These are phyloP conservation scores for Astraeus odoratus DNA, from an alignment of 768 basidiomycete genomes.

Conservation along the genomic window DNA sequence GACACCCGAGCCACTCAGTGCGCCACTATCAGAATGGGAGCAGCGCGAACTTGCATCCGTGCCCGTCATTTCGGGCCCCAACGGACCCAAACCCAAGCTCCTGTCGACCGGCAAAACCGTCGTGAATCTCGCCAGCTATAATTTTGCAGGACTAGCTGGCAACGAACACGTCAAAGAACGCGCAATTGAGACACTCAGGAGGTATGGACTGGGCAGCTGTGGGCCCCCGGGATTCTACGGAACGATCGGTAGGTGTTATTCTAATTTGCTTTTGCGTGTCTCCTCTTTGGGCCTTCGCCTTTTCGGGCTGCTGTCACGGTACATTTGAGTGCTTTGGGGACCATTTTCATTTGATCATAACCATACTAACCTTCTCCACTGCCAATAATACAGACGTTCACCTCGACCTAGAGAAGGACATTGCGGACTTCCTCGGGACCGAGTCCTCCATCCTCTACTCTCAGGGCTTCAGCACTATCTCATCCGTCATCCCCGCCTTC, in stretches of 20 bases:
- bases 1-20: slow-evolving; percentile 77
- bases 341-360: not conserved
- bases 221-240: slow-evolving; percentile 98
- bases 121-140: slow-evolving; percentile 82
- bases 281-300: not conserved
- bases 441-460: slow-evolving; percentile 90
- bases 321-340: not conserved
- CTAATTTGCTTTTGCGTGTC: not conserved
- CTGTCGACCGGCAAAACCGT: slow-evolving; percentile 65
- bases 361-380: slow-evolving; percentile 1
- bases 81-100: slow-evolving; percentile 79
- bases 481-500: slow-evolving; percentile 94
- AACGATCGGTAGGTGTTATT: slow-evolving; percentile 63
- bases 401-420: slow-evolving; percentile 78
- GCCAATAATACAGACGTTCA: slow-evolving; percentile 66
- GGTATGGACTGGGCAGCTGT: slow-evolving; percentile 92
- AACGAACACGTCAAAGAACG: slow-evolving; percentile 83
- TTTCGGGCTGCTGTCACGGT: not conserved
- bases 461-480: slow-evolving; percentile 86
- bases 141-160: slow-evolving; percentile 85
- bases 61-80: slow-evolving; percentile 73
- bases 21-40: slow-evolving; percentile 52
- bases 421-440: slow-evolving; percentile 86
- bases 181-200: slow-evolving; percentile 75
- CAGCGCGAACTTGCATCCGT: slow-evolving; percentile 63